These are phyloP conservation scores for Naganishia friedmannii DNA, from an alignment of 768 basidiomycete genomes.

Conservation along the genomic window DNA sequence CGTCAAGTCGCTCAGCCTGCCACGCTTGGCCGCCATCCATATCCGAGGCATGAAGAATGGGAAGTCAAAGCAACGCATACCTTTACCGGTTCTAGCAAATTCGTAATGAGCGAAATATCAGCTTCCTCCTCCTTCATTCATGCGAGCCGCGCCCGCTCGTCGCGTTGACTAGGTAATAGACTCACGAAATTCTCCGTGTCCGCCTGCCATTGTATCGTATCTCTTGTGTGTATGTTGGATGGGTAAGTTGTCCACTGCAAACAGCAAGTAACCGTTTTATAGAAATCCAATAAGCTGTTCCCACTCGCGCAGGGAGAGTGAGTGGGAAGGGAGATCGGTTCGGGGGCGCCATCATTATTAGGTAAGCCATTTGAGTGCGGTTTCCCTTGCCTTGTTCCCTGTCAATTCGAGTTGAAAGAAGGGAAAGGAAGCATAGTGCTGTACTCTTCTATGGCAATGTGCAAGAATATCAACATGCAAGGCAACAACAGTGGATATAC, in stretches of 20 bases:
- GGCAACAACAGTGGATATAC: neutral
- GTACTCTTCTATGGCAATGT: too few relatives aligned
- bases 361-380: neutral
- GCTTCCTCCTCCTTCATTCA: neutral
- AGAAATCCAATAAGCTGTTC: neutral
- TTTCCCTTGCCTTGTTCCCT: neutral
- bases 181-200: slow-evolving; percentile 58
- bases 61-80: slow-evolving; percentile 2
- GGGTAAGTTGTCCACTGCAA: neutral
- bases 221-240: slow-evolving; percentile 1
- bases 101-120: neutral
- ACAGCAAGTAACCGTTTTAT: too few relatives aligned
- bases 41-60: too few relatives aligned
- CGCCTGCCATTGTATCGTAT: slow-evolving; percentile 61
- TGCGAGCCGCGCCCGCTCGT: too few relatives aligned
- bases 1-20: too few relatives aligned
- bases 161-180: neutral
- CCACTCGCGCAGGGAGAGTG: too few relatives aligned
- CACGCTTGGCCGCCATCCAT: too few relatives aligned
- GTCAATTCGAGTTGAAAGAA: too few relatives aligned
- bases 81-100: slow-evolving; percentile 14
- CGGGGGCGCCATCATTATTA: neutral
- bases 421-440: too few relatives aligned
- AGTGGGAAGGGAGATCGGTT: neutral
- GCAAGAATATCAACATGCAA: neutral